Conservation (phyloP, 345 rosid genomes). For the Eucalyptus microcorys region DNA sequence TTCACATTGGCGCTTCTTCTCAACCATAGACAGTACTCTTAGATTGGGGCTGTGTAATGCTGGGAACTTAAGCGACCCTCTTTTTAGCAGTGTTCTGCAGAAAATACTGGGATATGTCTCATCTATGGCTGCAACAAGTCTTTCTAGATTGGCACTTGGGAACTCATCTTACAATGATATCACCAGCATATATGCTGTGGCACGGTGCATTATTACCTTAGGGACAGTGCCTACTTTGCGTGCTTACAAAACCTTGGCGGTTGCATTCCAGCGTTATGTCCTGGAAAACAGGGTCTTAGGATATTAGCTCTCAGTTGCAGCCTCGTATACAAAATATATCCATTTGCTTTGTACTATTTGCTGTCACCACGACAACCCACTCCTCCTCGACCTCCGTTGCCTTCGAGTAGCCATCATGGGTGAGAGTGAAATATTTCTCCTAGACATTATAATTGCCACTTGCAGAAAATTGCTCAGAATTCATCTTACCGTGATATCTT, state of each 20-base stretch:
- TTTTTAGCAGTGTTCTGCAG: not conserved
- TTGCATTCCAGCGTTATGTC: not conserved
- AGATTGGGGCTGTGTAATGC: not conserved
- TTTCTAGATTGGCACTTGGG: constrained; percentile 7
- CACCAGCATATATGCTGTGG: constrained; percentile 5
- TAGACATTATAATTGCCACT: not conserved
- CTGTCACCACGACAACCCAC: not conserved
- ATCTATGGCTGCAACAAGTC: not conserved
- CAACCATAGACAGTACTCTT: not conserved
- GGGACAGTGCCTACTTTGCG: not conserved
- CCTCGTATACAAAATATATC: constrained; percentile 12
- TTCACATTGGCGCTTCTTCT: constrained; percentile 6
- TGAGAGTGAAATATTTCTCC: not conserved
- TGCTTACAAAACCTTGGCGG: constrained; percentile 6
- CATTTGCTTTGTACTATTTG: not conserved
- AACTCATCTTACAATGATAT: not conserved
- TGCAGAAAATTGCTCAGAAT: not conserved
- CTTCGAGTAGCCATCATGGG: not conserved
- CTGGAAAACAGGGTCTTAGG: not conserved
- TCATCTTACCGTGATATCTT: not conserved
- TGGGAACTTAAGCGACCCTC: not conserved
- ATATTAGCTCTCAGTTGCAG: constrained; percentile 5
- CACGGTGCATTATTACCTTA: constrained; percentile 19
- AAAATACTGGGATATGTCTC: not conserved
- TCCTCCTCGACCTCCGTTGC: not conserved